phyloP scores from a whole-genome alignment of 2,329 filamentous ascomycete species.

The Plectosphaerella plurivora region DNA sequence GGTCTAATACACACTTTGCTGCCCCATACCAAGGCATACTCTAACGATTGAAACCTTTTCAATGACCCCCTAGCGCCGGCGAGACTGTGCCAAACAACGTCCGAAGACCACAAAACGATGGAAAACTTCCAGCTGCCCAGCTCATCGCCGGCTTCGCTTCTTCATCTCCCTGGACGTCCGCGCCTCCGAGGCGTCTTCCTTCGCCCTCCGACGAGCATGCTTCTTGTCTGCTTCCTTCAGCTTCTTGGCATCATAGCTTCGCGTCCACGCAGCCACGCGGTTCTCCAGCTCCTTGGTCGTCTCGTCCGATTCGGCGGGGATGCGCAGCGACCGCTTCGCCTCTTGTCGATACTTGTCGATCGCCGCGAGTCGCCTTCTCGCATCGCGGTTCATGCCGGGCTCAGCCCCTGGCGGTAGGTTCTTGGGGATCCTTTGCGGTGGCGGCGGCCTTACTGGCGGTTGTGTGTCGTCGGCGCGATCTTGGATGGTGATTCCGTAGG shows the following conservation, averaged over 20 bases:
- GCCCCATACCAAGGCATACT: too few relatives aligned
- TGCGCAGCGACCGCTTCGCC: constrained; percentile 8
- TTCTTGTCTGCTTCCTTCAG: constrained; percentile 2
- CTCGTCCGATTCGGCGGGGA: constrained; percentile 8
- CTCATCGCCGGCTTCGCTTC: constrained; percentile 7
- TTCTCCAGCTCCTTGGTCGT: constrained; percentile 7
- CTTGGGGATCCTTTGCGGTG: not conserved
- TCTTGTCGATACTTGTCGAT: constrained; percentile 6
- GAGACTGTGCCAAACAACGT: too few relatives aligned
- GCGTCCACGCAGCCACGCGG: constrained; percentile 5
- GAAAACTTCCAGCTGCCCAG: constrained; percentile 11
- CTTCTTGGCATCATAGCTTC: constrained; percentile 8
- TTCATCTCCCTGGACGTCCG: constrained; percentile 8
- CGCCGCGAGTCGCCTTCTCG: constrained; percentile 8
- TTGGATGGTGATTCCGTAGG: not conserved
- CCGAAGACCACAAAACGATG: too few relatives aligned
- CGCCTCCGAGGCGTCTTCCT: constrained; percentile 5
- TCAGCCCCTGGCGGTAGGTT: constrained; percentile 1
- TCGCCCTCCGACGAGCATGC: not conserved
- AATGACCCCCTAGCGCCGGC: too few relatives aligned
- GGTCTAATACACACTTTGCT: not conserved
- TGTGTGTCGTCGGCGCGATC: not conserved
- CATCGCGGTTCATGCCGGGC: constrained; percentile 9
- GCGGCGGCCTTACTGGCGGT: constrained; percentile 4
- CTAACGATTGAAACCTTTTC: too few relatives aligned